Percentiles rank a stretch among this genome's conserved stretches.
These are phyloP conservation scores for Arthromyces matolae DNA, from an alignment of 768 basidiomycete genomes.

Conservation along the genomic window DNA sequence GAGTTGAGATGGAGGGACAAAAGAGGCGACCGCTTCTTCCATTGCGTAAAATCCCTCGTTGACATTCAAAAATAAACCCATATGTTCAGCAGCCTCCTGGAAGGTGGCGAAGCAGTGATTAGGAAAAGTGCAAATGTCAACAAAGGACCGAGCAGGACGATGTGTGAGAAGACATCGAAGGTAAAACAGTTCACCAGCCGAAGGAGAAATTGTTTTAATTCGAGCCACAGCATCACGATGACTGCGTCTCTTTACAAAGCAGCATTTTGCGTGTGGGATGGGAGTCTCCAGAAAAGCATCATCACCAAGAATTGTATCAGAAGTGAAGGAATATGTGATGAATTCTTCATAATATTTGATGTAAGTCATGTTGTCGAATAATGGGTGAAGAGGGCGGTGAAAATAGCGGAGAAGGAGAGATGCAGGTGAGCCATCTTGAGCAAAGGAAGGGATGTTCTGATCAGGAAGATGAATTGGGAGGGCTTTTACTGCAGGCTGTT, in stretches of 20 bases:
- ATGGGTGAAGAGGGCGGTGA: neutral
- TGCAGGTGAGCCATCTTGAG: neutral
- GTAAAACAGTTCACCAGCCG: neutral
- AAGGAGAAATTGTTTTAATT: neutral
- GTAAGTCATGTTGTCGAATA: neutral
- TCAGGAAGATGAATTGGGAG: slow-evolving; percentile 6
- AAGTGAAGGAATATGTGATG: neutral
- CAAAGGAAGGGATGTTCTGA: neutral
- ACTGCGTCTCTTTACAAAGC: neutral
- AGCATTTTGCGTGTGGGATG: neutral
- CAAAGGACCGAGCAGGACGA: neutral
- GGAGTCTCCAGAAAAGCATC: neutral
- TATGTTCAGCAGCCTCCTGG: neutral
- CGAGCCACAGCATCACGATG: neutral
- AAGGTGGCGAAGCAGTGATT: neutral
- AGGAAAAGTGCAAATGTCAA: neutral
- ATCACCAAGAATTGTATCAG: neutral
- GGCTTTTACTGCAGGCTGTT: neutral
- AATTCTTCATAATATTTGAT: neutral
- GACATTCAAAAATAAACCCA: neutral
- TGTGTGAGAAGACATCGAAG: neutral
- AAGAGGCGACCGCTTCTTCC: neutral
- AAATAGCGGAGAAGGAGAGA: neutral
- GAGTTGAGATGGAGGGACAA: neutral
- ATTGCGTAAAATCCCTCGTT: neutral